Conservation (phyloP, 164 flowering plant genomes). For the Tetracentron sinense region DNA sequence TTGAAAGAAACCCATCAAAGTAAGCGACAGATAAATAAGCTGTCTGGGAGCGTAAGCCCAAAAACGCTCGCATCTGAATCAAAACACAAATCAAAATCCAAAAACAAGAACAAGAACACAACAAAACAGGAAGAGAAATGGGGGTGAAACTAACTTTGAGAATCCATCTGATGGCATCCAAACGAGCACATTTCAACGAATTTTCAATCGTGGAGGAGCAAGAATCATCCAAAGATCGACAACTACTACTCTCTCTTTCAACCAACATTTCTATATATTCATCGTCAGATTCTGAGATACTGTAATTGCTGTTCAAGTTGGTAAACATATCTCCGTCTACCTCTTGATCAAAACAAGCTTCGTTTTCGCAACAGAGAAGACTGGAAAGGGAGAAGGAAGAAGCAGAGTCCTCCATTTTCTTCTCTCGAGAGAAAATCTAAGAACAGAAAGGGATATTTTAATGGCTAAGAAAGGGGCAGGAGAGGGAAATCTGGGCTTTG, state of each 20-base stretch:
- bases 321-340: slow-evolving; percentile 11
- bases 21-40: slow-evolving; percentile 56
- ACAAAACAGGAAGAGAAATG: not conserved
- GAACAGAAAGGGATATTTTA: too few species aligned
- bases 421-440: too few species aligned
- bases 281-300: slow-evolving; percentile 30
- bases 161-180: slow-evolving; percentile 63
- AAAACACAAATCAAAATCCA: slow-evolving; percentile 1
- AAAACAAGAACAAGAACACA: not conserved
- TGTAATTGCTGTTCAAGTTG: slow-evolving; percentile 6
- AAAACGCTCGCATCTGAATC: slow-evolving; percentile 41
- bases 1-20: slow-evolving; percentile 59
- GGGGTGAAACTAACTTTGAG: slow-evolving; percentile 39
- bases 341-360: slow-evolving; percentile 27
- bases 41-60: slow-evolving; percentile 52
- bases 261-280: slow-evolving; percentile 49
- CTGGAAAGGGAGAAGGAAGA: slow-evolving; percentile 29
- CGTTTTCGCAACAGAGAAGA: slow-evolving; percentile 52
- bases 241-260: slow-evolving; percentile 30
- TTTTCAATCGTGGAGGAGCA: not conserved
- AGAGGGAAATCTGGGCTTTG: slow-evolving; percentile 8
- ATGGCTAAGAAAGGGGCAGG: too few species aligned
- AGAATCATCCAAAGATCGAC: slow-evolving; percentile 1
- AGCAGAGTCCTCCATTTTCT: slow-evolving; percentile 24
- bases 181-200: slow-evolving; percentile 52